Conservation (phyloP, 2,329 filamentous ascomycete genomes). For the Colletotrichum echinochloae region DNA sequence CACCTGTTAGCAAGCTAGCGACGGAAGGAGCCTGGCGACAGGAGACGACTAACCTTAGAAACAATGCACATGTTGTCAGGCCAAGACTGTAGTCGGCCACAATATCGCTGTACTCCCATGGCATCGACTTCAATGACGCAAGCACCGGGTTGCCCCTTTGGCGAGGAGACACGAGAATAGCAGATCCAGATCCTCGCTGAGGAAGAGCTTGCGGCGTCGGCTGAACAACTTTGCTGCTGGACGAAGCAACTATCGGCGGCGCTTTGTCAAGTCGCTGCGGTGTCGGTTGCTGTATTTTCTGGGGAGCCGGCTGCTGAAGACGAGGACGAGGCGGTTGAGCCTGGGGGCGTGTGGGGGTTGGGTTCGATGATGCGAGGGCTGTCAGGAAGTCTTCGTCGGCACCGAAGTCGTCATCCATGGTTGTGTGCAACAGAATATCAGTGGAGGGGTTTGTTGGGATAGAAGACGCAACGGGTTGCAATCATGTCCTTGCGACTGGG, state of each 20-base stretch:
- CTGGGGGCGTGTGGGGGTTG: conserved; percentile 44
- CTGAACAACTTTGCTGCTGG: conserved; percentile 76
- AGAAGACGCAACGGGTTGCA: neutral
- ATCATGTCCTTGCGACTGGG: neutral
- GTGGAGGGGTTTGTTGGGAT: neutral
- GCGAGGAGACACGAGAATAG: conserved; percentile 89
- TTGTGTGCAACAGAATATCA: neutral
- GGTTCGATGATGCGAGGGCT: conserved; percentile 65
- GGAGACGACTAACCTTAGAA: conserved; percentile 69
- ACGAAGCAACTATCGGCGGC: conserved; percentile 54
- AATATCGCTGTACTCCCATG: conserved; percentile 99
- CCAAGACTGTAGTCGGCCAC: conserved; percentile 93
- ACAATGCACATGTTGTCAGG: conserved; percentile 87
- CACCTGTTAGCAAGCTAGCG: neutral
- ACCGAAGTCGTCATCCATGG: conserved; percentile 68
- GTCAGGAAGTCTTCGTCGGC: conserved; percentile 68
- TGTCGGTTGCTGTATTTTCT: conserved; percentile 57
- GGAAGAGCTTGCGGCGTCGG: conserved; percentile 89
- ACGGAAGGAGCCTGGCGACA: neutral
- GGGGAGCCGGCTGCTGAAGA: conserved; percentile 54
- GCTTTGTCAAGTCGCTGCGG: conserved; percentile 68
- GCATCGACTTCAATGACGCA: conserved; percentile 81
- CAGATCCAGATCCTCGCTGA: conserved; percentile 72
- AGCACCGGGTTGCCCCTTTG: conserved; percentile 97
- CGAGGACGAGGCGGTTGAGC: conserved; percentile 43